Evolutionary conservation across 495 filamentous ascomycete genomes (phyloP).

Genomic region (Aspergillus bertholletiae): DNA sequence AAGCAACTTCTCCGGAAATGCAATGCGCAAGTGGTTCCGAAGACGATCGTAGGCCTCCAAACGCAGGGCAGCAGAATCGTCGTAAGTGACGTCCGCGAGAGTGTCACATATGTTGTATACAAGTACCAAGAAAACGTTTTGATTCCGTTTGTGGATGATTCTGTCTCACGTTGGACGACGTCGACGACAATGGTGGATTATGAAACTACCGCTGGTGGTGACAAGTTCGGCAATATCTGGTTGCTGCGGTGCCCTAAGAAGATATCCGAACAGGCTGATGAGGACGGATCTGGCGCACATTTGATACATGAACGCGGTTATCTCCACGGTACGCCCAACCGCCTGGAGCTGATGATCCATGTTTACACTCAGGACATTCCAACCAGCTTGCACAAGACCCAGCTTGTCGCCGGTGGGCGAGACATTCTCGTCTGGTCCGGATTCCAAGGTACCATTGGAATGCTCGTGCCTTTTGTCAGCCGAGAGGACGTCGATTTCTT

Average conservation of each 20-base stretch:
- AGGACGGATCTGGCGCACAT: constrained; percentile 86
- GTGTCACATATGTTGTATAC: constrained; percentile 86
- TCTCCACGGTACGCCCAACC: constrained; percentile 81
- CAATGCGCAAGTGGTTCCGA: constrained; percentile 73
- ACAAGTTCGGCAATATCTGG: constrained; percentile 98
- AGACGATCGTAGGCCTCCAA: constrained; percentile 80
- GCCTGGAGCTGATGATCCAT: constrained; percentile 78
- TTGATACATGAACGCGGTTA: constrained; percentile 84
- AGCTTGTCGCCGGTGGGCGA: constrained; percentile 85
- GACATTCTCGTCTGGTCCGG: constrained; percentile 93
- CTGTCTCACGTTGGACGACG: constrained; percentile 82
- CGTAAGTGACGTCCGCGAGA: constrained; percentile 87
- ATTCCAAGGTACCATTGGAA: constrained; percentile 88
- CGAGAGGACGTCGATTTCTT: constrained; percentile 97
- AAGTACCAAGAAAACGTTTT: constrained; percentile 87
- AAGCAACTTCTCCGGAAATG: constrained; percentile 88
- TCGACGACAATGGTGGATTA: constrained; percentile 93
- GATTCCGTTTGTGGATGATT: constrained; percentile 90
- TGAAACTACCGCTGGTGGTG: constrained; percentile 90
- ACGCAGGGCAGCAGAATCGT: constrained; percentile 91
- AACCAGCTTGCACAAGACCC: constrained; percentile 82
- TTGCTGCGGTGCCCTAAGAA: constrained; percentile 84
- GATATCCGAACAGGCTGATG: constrained; percentile 82
- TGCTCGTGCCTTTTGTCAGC: constrained; percentile 83
- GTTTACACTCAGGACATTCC: constrained; percentile 92